Percentiles rank a stretch among this genome's conserved stretches.
phyloP scores from a whole-genome alignment of 2,329 filamentous ascomycete species.

The Rutstroemia sp. region DNA sequence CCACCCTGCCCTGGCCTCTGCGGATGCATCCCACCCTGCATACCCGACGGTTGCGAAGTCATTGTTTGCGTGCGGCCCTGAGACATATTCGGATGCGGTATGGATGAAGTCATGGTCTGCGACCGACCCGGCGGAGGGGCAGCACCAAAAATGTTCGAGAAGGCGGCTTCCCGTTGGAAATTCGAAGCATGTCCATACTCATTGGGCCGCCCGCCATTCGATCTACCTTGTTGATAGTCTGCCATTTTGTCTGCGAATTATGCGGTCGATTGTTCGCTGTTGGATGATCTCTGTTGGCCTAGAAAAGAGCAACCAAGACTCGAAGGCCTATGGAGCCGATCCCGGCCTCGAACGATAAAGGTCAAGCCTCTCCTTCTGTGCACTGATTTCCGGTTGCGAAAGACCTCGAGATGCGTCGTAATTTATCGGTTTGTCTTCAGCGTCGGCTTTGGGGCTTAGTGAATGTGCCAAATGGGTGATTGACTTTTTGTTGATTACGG shows the following conservation, averaged over 20 bases:
- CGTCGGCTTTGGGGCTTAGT: not conserved
- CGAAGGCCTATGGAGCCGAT: constrained; percentile 22
- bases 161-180: constrained; percentile 85
- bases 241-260: constrained; percentile 36
- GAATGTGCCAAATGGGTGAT: constrained; percentile 4
- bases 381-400: not conserved
- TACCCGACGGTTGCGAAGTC: constrained; percentile 35
- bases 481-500: constrained; percentile 7
- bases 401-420: not conserved
- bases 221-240: constrained; percentile 55
- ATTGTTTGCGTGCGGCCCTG: constrained; percentile 74
- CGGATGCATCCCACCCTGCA: constrained; percentile 38
- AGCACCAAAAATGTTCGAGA: constrained; percentile 90
- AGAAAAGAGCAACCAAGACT: constrained; percentile 13
- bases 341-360: constrained; percentile 17
- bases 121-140: constrained; percentile 81
- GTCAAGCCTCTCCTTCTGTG: constrained; percentile 15
- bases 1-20: constrained; percentile 37
- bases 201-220: constrained; percentile 39
- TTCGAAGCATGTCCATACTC: constrained; percentile 40
- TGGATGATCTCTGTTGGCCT: constrained; percentile 1
- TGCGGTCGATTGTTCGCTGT: constrained; percentile 4
- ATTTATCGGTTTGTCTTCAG: too few relatives aligned
- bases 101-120: constrained; percentile 87
- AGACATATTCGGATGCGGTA: constrained; percentile 47